phyloP scores from a whole-genome alignment of 495 filamentous ascomycete species.

The Neurospora sp. region DNA sequence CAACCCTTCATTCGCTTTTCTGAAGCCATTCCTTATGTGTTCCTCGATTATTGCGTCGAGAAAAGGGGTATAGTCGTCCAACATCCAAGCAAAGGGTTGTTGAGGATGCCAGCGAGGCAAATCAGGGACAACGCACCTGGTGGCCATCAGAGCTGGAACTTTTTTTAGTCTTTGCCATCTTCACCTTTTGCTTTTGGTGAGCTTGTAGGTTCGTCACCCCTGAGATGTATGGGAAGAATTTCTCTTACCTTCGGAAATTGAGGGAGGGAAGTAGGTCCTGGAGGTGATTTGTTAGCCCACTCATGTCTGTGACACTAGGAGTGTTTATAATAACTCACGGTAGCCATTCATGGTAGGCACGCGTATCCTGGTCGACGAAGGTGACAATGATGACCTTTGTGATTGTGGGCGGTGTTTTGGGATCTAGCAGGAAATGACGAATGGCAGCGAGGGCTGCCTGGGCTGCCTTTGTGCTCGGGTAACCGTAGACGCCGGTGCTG shows the following conservation, averaged over 20 bases:
- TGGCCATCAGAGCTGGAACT: not conserved
- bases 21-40: not conserved
- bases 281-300: not conserved
- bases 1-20: not conserved
- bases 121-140: not conserved
- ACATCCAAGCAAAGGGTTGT: not conserved
- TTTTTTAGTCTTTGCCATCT: not conserved
- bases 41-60: not conserved
- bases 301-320: not conserved
- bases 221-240: not conserved
- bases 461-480: slow-evolving; percentile 66
- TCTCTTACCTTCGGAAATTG: not conserved
- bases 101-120: not conserved
- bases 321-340: slow-evolving; percentile 49
- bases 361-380: slow-evolving; percentile 67
- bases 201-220: not conserved
- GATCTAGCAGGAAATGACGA: slow-evolving; percentile 53
- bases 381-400: slow-evolving; percentile 73
- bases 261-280: not conserved
- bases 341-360: slow-evolving; percentile 54
- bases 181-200: not conserved
- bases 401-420: slow-evolving; percentile 44
- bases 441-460: slow-evolving; percentile 57
- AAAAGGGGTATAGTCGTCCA: not conserved
- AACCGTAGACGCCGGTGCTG: slow-evolving; percentile 86